Evolutionary conservation across 768 basidiomycete genomes (phyloP).

Genomic region (Terana coerulea): DNA sequence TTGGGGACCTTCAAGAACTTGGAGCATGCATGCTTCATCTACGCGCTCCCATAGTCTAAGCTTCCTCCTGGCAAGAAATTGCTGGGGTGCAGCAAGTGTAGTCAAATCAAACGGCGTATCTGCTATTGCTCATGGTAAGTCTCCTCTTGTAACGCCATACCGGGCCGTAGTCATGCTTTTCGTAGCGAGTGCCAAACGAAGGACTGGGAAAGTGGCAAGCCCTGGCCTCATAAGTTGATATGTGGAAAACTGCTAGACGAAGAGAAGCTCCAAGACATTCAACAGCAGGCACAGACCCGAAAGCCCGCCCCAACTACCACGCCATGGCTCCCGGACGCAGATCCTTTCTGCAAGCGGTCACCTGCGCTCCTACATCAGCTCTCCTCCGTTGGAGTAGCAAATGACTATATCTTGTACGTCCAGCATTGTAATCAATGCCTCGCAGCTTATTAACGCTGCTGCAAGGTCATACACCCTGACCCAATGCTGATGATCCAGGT

Average conservation of each 20-base stretch:
- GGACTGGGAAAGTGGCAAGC: constrained; percentile 4
- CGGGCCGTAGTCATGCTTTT: too few species aligned
- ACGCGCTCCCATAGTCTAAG: background rate
- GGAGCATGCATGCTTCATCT: background rate
- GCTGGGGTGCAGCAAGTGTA: background rate
- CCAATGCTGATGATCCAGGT: too few species aligned
- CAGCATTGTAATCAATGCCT: too few species aligned
- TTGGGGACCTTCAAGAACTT: background rate
- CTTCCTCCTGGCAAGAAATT: background rate
- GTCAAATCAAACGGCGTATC: background rate
- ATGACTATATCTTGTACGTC: constrained; percentile 1
- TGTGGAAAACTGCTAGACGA: background rate
- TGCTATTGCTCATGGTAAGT: constrained; percentile 9
- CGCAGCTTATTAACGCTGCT: too few species aligned
- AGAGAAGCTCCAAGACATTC: background rate
- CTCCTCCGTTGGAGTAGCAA: background rate
- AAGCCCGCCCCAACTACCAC: background rate
- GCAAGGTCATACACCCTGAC: too few species aligned
- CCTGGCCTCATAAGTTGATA: constrained; percentile 1
- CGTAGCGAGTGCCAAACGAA: constrained; percentile 1
- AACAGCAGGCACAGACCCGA: background rate
- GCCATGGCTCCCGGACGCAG: too few species aligned
- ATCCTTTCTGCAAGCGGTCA: constrained; percentile 1
- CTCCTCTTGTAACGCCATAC: background rate
- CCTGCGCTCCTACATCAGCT: constrained; percentile 9